Percentiles rank a stretch among this genome's conserved stretches.
These are phyloP conservation scores for Trifolium fragiferum DNA, from an alignment of 306 rosid genomes.

Conservation along the genomic window DNA sequence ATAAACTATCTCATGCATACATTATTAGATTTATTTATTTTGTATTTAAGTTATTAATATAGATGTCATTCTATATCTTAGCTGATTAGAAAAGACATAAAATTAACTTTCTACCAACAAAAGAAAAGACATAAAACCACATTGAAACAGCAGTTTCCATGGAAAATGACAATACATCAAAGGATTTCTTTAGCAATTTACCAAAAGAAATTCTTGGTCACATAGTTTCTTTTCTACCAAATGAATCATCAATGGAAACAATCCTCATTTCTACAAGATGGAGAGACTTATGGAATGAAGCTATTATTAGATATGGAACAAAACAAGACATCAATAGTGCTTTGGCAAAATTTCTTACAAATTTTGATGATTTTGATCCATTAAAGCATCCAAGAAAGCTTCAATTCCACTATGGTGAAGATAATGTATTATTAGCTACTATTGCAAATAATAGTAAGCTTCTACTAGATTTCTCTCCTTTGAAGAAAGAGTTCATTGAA, in stretches of 20 bases:
- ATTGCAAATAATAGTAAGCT: conserved; percentile 61
- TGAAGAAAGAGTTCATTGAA: conserved; percentile 38
- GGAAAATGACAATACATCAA: conserved; percentile 23
- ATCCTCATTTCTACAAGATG: conserved; percentile 66
- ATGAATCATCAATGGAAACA: conserved; percentile 68
- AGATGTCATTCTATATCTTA: neutral
- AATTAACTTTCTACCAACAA: too few relatives aligned
- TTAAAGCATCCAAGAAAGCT: conserved; percentile 64
- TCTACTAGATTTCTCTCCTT: conserved; percentile 57
- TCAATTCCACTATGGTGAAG: conserved; percentile 54
- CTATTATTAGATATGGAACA: conserved; percentile 48
- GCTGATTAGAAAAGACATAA: neutral
- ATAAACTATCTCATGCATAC: neutral
- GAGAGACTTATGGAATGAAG: conserved; percentile 68
- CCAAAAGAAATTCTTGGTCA: conserved; percentile 58
- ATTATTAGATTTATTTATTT: neutral
- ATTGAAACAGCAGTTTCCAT: conserved; percentile 28
- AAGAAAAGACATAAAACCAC: neutral
- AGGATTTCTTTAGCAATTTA: conserved; percentile 39
- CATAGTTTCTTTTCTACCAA: conserved; percentile 67
- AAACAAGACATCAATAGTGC: conserved; percentile 41
- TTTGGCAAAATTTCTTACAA: conserved; percentile 47
- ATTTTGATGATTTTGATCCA: conserved; percentile 57
- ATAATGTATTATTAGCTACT: conserved; percentile 50
- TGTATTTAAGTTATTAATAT: neutral